Evolutionary conservation across 345 rosid species (phyloP).

Genomic region (Reutealis trisperma): DNA sequence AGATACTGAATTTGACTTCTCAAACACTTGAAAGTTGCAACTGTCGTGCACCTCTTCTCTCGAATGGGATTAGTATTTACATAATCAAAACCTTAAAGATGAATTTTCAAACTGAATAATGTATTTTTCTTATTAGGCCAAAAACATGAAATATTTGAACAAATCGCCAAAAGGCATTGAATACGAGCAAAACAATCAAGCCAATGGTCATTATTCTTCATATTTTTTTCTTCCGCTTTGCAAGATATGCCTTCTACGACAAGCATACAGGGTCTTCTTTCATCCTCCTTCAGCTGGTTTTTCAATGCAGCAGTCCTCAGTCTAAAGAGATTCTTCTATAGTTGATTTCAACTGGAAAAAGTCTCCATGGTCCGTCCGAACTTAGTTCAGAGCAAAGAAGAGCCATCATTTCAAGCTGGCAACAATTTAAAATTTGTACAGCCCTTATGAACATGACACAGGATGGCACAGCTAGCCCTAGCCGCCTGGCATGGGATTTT

Average conservation of each 20-base stretch:
- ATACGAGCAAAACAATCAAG: not conserved
- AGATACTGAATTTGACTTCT: not conserved
- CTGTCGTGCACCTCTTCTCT: not conserved
- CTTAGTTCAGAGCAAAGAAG: too few species aligned
- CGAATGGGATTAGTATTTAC: too few species aligned
- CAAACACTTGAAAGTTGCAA: too few species aligned
- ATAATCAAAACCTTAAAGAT: too few species aligned
- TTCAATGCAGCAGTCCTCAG: not conserved
- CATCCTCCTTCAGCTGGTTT: not conserved
- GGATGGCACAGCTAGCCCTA: not conserved
- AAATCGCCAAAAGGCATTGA: slow-evolving; percentile 1
- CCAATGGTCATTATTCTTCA: not conserved
- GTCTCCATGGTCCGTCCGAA: not conserved
- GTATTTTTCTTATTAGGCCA: not conserved
- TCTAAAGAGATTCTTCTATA: not conserved
- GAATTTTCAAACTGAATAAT: not conserved
- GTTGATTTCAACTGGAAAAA: not conserved
- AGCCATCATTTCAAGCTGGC: slow-evolving; percentile 1
- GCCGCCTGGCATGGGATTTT: not conserved
- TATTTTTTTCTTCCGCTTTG: not conserved
- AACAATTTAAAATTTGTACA: not conserved
- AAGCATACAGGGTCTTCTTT: not conserved
- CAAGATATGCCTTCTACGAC: not conserved
- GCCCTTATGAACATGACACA: not conserved
- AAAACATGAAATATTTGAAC: not conserved